Evolutionary conservation across 2,329 filamentous ascomycete species (phyloP), one percentile per base, ranked within the genome.

Genomic region (Akanthomyces lecanii): DNA sequence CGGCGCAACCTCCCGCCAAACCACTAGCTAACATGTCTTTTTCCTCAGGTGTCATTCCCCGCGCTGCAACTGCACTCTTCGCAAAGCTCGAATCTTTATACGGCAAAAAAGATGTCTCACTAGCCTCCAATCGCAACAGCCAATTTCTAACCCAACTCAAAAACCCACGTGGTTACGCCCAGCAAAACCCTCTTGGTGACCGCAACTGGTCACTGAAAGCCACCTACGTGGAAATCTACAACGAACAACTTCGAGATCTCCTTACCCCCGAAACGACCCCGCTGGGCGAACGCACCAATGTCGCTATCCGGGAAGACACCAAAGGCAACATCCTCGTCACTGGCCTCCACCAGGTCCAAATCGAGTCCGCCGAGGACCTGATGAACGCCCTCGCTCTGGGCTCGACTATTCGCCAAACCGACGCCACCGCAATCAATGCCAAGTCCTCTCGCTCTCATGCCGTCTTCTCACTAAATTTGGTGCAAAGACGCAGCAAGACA

Each of bases 391-490:
- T 99, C 62, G 95, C 93, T 73, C 94, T 96, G 71, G 95, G 95
- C 23, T 99, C 95, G 0, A 86, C 89, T 28, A 96, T 99, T 72
- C 90, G 95, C 65, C 95, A 99, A 73, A 99, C 95, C 0, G 95
- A 99, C 77, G 89, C 95, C 28, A 99, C 95, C 2, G 95, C 94
- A 3, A 95, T 98, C 72, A 99, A 99, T 73, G 95, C 94, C 50
- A 94, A 97, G 73, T 99, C 95, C 0, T 99, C 95, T 12, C 92
- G 95, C 67, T 99, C 95, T 1, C 95, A 99, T 74, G 95, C 95
- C 40, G 93, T 99, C 36, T 98, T 99, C 77, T 97, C 92, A 72
- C 79, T 99, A 66, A 98, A 98, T 70, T 83, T 99, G 8, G 83
- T 98, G 8, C 91, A 97, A 78, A 90, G 90, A 70, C 95, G 91